Percentiles rank a stretch among this genome's conserved stretches.
These are phyloP conservation scores for Vaccinium corymbosum DNA, from an alignment of 148 eudicot genomes.

Conservation along the genomic window DNA sequence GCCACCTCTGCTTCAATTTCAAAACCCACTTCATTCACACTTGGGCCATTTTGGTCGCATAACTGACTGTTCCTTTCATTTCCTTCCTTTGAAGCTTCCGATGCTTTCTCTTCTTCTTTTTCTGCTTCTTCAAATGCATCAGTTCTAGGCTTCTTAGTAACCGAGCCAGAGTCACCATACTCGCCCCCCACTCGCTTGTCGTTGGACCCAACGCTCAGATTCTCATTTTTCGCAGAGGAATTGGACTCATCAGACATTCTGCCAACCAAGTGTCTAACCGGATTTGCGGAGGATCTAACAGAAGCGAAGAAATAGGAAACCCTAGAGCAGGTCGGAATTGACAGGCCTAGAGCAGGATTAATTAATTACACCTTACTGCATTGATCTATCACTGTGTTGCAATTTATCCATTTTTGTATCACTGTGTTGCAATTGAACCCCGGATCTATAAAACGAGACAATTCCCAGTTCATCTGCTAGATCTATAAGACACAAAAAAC, in stretches of 20 bases:
- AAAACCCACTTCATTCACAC: conserved; percentile 20
- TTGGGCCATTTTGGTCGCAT: background rate
- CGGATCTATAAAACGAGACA: background rate
- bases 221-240: conserved; percentile 16
- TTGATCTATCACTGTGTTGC: background rate
- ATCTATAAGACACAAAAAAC: too few relatives aligned
- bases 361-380: too few relatives aligned
- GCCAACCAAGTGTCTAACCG: background rate
- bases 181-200: conserved; percentile 27
- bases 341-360: background rate
- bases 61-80: background rate
- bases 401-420: background rate
- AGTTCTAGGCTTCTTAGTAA: conserved; percentile 27
- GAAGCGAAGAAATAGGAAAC: background rate
- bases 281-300: background rate
- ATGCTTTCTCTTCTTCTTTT: conserved; percentile 5
- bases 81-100: background rate
- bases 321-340: background rate
- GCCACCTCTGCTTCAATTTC: conserved; percentile 60
- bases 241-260: conserved; percentile 21
- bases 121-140: background rate
- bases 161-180: conserved; percentile 20
- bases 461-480: background rate
- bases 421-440: background rate
- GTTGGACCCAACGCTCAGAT: background rate